Evolutionary conservation across 345 rosid species (phyloP).

Genomic region (Linum trigynum): DNA sequence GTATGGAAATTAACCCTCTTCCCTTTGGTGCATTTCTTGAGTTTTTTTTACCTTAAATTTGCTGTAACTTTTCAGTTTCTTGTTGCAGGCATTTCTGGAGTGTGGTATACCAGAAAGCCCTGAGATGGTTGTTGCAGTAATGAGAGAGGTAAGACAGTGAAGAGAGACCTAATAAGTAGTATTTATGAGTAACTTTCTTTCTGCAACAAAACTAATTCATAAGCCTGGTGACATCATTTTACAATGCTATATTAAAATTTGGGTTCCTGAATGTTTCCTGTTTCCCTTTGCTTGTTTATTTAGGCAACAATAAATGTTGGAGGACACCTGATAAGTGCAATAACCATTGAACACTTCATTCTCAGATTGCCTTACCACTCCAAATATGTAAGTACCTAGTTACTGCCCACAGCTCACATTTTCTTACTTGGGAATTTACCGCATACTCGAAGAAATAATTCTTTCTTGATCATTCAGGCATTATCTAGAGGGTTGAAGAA

Average conservation of each 20-base stretch:
- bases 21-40: not conserved
- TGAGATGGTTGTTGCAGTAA: conserved; percentile 46
- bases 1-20: conserved; percentile 29
- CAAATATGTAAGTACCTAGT: conserved; percentile 39
- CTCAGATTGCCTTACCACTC: conserved; percentile 67
- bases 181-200: conserved; percentile 1
- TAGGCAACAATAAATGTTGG: conserved; percentile 77
- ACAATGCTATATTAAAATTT: not conserved
- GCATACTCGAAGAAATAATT: not conserved
- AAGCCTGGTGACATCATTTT: not conserved
- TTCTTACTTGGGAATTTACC: conserved; percentile 4
- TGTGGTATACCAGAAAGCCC: conserved; percentile 65
- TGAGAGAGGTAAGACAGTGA: conserved; percentile 44
- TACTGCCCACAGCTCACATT: conserved; percentile 2
- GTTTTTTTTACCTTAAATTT: not conserved
- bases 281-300: not conserved
- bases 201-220: not conserved
- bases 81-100: conserved; percentile 59
- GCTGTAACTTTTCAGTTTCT: not conserved
- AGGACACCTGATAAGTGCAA: conserved; percentile 54
- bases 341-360: conserved; percentile 76
- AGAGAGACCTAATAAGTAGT: not conserved
- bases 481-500: conserved; percentile 51
- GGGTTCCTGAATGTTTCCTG: not conserved
- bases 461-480: conserved; percentile 26